phyloP scores from a whole-genome alignment of 1,139 yeast genomes.

The Candida labiduridarum region DNA sequence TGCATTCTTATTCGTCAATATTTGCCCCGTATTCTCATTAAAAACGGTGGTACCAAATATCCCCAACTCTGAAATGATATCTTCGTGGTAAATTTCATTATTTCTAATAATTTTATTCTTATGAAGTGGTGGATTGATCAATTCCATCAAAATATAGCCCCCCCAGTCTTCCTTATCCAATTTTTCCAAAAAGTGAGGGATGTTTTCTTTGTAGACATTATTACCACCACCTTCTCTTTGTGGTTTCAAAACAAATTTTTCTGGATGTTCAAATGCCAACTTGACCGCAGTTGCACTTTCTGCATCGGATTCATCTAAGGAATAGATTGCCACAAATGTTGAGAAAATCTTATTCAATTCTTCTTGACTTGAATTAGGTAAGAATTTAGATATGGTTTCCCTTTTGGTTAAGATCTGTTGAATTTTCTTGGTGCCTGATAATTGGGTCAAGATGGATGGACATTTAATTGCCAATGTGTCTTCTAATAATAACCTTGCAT shows the following conservation, averaged over 20 bases:
- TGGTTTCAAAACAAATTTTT: slow-evolving; percentile 83
- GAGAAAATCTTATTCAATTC: slow-evolving; percentile 38
- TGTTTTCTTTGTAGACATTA: slow-evolving; percentile 82
- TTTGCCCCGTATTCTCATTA: slow-evolving; percentile 60
- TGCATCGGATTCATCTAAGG: slow-evolving; percentile 69
- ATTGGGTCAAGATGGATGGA: slow-evolving; percentile 85
- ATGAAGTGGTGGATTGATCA: slow-evolving; percentile 74
- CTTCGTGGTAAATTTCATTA: slow-evolving; percentile 61
- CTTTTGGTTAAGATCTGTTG: slow-evolving; percentile 81
- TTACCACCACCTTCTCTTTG: slow-evolving; percentile 98
- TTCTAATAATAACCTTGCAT: slow-evolving; percentile 71
- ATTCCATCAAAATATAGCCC: slow-evolving; percentile 91
- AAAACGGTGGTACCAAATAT: slow-evolving; percentile 83
- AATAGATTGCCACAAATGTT: slow-evolving; percentile 86
- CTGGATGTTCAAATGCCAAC: slow-evolving; percentile 69
- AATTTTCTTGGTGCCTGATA: slow-evolving; percentile 89
- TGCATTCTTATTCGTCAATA: slow-evolving; percentile 63
- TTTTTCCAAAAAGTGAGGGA: slow-evolving; percentile 66
- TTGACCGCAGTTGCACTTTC: slow-evolving; percentile 66
- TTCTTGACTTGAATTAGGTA: slow-evolving; percentile 31
- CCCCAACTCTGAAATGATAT: slow-evolving; percentile 87
- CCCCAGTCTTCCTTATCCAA: slow-evolving; percentile 79
- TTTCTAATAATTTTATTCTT: slow-evolving; percentile 73
- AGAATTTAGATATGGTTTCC: slow-evolving; percentile 47
- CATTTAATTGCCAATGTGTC: slow-evolving; percentile 82